Evolutionary conservation across 768 basidiomycete genomes (phyloP), one percentile per base, ranked within the genome.

Genomic region (Tylopilus cervinicoccineus): DNA sequence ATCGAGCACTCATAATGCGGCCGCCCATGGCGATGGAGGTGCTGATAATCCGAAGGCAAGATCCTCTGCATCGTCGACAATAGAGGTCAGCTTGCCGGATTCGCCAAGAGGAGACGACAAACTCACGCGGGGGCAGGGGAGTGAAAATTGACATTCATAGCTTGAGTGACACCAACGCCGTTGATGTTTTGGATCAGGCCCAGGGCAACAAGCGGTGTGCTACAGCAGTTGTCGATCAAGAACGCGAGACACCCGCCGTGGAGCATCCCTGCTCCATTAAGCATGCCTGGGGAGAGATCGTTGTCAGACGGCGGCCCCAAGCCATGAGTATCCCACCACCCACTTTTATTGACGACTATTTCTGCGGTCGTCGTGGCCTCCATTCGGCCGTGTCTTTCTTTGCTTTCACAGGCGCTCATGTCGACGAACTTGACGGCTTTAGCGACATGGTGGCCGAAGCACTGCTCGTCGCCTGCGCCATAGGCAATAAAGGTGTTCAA

Each of bases 171-270:
- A 11, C 86, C 86, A 12, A 87, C 85, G 3, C 84, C 85, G 48
- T 88, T 87, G 23, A 73, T 65, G 50, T 76, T 74, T 56, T 77
- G 72, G 31, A 80, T 63, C 34, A 86, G 60, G 3, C 84, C 85
- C 10, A 88, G 72, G 7, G 79, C 81, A 26, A 87, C 79, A 11
- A 86, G 74, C 0, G 84, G 84, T 14, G 82, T 82, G 45, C 80
- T 78, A 34, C 80, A 82, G 63, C 84, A 85, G 57, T 84, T 86
- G 66, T 88, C 86, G 37, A 87, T 79, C 47, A 88, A 70, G 65
- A 86, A 86, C 38, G 84, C 81, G 28, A 88, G 62, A 46, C 83
- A 84, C 32, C 82, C 85, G n/a, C 86, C 86, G 54, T 87, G 86
- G 14, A 87, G 71, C 78, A 85, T 84, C 2, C 82, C 81, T 22